Conservation (phyloP, 768 basidiomycete genomes). For the Amanita phalloides region DNA sequence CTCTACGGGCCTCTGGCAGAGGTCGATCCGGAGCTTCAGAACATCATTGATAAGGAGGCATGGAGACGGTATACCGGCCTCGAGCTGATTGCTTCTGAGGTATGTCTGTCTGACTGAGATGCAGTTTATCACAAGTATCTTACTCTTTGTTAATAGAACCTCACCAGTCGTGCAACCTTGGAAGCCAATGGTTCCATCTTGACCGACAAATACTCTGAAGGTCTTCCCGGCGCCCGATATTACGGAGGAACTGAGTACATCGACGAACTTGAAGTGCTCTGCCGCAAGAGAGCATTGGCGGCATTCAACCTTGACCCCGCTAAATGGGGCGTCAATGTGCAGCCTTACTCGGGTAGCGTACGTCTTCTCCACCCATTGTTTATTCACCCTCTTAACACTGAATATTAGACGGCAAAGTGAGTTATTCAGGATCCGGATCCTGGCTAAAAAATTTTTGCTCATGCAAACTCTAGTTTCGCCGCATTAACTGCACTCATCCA, state of each 20-base stretch:
- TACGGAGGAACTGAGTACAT: slow-evolving; percentile 98
- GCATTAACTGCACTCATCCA: slow-evolving; percentile 92
- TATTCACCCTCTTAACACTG: slow-evolving; percentile 9
- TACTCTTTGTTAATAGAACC: slow-evolving; percentile 46
- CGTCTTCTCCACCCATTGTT: slow-evolving; percentile 20
- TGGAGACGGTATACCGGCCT: slow-evolving; percentile 97
- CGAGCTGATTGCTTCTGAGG: slow-evolving; percentile 98
- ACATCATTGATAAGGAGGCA: slow-evolving; percentile 98
- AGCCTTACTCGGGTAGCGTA: slow-evolving; percentile 92
- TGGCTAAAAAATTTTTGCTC: slow-evolving; percentile 2
- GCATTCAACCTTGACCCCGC: slow-evolving; percentile 92
- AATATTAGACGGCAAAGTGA: slow-evolving; percentile 73
- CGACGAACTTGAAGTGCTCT: slow-evolving; percentile 90
- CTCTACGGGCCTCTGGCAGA: slow-evolving; percentile 84
- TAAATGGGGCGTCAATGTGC: slow-evolving; percentile 98
- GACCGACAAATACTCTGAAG: slow-evolving; percentile 99
- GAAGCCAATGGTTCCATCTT: slow-evolving; percentile 98
- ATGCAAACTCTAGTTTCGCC: slow-evolving; percentile 62
- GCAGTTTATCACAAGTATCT: too few relatives aligned
- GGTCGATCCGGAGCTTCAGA: slow-evolving; percentile 90
- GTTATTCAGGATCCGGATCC: slow-evolving; percentile 18
- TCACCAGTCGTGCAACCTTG: slow-evolving; percentile 93
- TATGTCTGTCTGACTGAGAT: slow-evolving; percentile 19
- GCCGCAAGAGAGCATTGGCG: slow-evolving; percentile 89
- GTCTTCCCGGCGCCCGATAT: slow-evolving; percentile 94